Base-by-base conservation (phyloP, 2,329 filamentous ascomycete species). In the Sclerotinia borealis region DNA sequence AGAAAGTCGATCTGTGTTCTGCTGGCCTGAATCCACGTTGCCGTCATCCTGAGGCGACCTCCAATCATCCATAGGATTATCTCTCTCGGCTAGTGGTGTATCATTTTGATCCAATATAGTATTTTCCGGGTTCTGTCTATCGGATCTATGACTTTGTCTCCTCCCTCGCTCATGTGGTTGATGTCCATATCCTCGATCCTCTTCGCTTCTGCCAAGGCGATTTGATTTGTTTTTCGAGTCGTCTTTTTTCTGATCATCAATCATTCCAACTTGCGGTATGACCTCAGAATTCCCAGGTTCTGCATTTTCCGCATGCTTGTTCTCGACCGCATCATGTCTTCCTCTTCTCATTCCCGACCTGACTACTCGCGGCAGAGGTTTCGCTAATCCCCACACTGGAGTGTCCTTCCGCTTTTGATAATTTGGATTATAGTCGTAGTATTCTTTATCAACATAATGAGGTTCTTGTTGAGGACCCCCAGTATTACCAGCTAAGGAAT, bases 321-420 rank as follows among this genome's bases (percentile, higher is more conserved):
- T 36, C 41, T 68, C 66, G 22, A 63, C 49, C 34, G 52, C 62
- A 13, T 13, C 15, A 22, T 36, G n/a, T 39, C 8, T 63, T 4
- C 61, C 54, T 60, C 61, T 43, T 34, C 63, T 60, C 64, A 66
- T 67, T 15, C 67, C 64, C n/a, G 56, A 56, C 22, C 66, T 59
- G 3, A 68, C 64, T 25, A 68, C 67, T 22, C 65, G 63, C 27
- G 63, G 67, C 4, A 69, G 52, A 36, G 66, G 64, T 22, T 67
- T 68, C 36, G 66, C 66, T 17, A 68, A 52, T 25, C 65, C 65
- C 63, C 63, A 69, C 64, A 69, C 29, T n/a, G 66, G 66, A n/a
- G 31, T 25, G 25, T 64, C 41, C 51, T 66, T 49, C 2, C 50
- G 41, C 29, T 64, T 64, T 41, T 64, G 51, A n/a, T 68, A 69